Evolutionary conservation across 2,329 filamentous ascomycete species (phyloP).

Genomic region (Aspergillus japonicus): DNA sequence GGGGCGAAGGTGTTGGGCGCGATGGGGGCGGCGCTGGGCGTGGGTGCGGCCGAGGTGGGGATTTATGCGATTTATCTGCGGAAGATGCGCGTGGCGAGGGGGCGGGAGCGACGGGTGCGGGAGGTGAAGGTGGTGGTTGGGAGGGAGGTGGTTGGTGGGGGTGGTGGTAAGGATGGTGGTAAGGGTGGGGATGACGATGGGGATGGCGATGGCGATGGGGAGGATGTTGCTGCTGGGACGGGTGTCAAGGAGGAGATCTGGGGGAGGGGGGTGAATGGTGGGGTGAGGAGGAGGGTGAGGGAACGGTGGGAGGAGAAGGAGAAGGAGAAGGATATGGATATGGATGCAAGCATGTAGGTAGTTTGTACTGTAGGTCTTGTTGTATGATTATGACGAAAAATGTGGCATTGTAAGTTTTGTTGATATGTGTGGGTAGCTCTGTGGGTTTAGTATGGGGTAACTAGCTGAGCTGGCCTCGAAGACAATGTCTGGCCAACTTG

Average conservation of each 20-base stretch:
- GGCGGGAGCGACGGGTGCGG: constrained; percentile 36
- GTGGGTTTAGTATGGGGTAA: too few species aligned
- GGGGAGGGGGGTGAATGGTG: constrained; percentile 42
- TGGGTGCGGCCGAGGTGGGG: constrained; percentile 48
- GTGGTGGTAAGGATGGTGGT: not conserved
- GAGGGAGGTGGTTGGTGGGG: constrained; percentile 19
- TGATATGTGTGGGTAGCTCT: too few species aligned
- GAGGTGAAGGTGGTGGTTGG: constrained; percentile 41
- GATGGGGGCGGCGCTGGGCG: constrained; percentile 40
- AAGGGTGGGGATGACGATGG: not conserved
- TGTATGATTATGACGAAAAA: not conserved
- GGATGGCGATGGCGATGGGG: too few species aligned
- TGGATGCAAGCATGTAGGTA: constrained; percentile 12
- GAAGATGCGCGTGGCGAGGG: constrained; percentile 42
- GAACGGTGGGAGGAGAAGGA: constrained; percentile 37
- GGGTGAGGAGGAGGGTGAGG: constrained; percentile 40
- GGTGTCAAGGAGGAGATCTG: constrained; percentile 39
- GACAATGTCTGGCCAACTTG: too few species aligned
- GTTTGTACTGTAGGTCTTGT: not conserved
- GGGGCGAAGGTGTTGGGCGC: constrained; percentile 42
- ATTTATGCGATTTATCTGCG: constrained; percentile 49
- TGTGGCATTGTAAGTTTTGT: not conserved
- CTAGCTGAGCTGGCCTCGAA: too few species aligned
- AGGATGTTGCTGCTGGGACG: not conserved
- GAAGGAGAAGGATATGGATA: constrained; percentile 10